Evolutionary conservation across 345 rosid species (phyloP), one percentile per base, ranked within the genome.

Genomic region (Populus euphratica): DNA sequence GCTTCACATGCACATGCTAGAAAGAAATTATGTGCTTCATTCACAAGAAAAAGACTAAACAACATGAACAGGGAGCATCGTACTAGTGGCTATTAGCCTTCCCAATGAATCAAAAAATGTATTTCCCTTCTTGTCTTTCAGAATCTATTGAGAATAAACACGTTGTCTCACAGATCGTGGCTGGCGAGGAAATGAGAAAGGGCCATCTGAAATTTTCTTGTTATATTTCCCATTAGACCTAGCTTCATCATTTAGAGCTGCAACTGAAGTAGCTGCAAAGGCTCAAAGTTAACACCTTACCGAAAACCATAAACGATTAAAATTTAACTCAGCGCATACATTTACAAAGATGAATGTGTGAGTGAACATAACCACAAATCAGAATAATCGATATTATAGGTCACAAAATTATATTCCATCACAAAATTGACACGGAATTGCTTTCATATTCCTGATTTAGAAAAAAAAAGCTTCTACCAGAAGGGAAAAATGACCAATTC

Each of bases 131-230:
- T 21, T 56, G 61, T 74, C 27, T 41, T 27, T 54, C 43, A 68
- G 27, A 52, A 31, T 68, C 66, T 56, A 56, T 56, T 56, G 63
- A 31, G 61, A 43, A 71, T 47, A 75, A 23, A 64, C 69, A 65
- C 81, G 82, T 17, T 50, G 78, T 66, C 86, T 80, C 67, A 70
- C 81, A 56, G 86, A 83, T 8, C 86, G 83, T 43, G 79, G 79
- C 62, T 83, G 86, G 47, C 86, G 83, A 65, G 86, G 86, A 80
- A 83, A 80, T 25, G 86, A 73, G 78, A 83, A 83, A 54, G 83
- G 86, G 33, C 86, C 75, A 65, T 65, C 81, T 62, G 83, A 74
- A 70, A 75, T 27, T 74, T 74, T 76, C 23, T 50, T 70, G 35
- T 66, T 50, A 52, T 43, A 70, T 31, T 41, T 70, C 76, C 69